phyloP scores from a whole-genome alignment of 2,329 filamentous ascomycete species.

The Epicoccum nigrum region DNA sequence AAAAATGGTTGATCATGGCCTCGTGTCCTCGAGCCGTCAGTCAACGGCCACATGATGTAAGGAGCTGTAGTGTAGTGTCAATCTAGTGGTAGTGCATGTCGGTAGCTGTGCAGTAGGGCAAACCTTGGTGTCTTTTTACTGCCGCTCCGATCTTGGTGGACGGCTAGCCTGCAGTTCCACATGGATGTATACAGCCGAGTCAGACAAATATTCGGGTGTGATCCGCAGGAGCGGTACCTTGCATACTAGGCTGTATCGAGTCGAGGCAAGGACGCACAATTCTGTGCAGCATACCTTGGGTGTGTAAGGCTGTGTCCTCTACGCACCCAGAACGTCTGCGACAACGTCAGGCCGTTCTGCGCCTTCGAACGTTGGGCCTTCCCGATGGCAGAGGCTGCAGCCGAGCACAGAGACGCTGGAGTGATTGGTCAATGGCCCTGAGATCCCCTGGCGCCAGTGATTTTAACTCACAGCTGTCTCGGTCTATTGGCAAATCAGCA shows the following conservation, averaged over 20 bases:
- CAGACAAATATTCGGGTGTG: conserved; percentile 1
- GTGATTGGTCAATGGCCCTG: conserved; percentile 3
- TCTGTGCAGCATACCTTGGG: no score
- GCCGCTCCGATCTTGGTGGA: conserved; percentile 1
- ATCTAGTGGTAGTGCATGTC: conserved; percentile 1
- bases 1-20: conserved; percentile 4
- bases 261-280: conserved; percentile 4
- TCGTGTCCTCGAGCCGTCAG: conserved; percentile 6
- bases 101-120: conserved; percentile 7
- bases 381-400: conserved; percentile 1
- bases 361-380: conserved; percentile 8
- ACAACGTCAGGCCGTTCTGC: not conserved
- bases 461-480: conserved; percentile 10
- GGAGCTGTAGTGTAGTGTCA: not conserved
- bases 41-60: conserved; percentile 9
- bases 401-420: not conserved
- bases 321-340: not conserved
- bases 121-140: conserved; percentile 6
- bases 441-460: conserved; percentile 10
- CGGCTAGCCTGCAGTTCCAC: conserved; percentile 10
- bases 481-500: conserved; percentile 10
- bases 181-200: conserved; percentile 9
- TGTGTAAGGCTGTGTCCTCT: no score
- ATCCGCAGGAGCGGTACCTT: conserved; percentile 1
- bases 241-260: not conserved